Conservation (phyloP, 345 rosid genomes). For the Viola odorata region DNA sequence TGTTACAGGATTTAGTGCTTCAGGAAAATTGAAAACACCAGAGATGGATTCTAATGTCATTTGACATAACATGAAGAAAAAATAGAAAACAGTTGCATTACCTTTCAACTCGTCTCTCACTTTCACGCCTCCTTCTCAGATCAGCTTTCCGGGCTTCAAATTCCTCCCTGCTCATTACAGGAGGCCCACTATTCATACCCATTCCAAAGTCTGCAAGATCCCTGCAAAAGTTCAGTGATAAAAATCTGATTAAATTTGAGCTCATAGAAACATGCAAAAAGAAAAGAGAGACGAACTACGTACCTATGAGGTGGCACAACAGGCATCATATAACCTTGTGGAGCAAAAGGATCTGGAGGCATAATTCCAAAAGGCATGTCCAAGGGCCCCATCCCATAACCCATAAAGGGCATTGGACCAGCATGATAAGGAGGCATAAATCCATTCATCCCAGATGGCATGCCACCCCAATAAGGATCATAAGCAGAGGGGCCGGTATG, state of each 20-base stretch:
- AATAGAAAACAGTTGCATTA: constrained; percentile 15
- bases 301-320: constrained; percentile 59
- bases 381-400: constrained; percentile 53
- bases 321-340: constrained; percentile 62
- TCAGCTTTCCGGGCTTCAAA: constrained; percentile 86
- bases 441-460: constrained; percentile 74
- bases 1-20: too few relatives aligned
- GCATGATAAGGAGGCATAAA: constrained; percentile 46
- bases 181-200: constrained; percentile 71
- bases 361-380: constrained; percentile 54
- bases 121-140: constrained; percentile 76
- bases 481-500: constrained; percentile 57
- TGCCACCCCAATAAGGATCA: constrained; percentile 72
- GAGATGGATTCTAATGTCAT: too few relatives aligned
- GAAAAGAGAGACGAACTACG: background rate
- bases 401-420: constrained; percentile 54
- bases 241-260: background rate
- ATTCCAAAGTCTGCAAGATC: constrained; percentile 77
- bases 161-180: constrained; percentile 91
- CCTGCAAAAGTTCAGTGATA: constrained; percentile 30
- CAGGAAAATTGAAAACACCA: too few relatives aligned
- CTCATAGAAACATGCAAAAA: background rate
- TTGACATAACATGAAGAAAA: background rate
- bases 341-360: constrained; percentile 58
- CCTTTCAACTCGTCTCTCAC: constrained; percentile 76